phyloP scores from a whole-genome alignment of 805 yeast genomes.

The Candida manassasensis region DNA sequence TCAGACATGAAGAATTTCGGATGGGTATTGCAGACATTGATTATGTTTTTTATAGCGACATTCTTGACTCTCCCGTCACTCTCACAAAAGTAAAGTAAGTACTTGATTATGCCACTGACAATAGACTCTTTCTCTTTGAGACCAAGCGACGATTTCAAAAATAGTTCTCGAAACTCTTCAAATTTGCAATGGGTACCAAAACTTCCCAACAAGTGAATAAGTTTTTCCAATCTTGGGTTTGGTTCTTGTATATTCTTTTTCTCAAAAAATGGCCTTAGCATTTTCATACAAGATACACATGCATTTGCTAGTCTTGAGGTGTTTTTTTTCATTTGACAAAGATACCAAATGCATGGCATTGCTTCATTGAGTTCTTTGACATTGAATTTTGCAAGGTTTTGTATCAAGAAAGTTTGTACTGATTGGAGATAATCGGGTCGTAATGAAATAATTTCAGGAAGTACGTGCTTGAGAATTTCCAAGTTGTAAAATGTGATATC shows the following conservation, averaged over 20 bases:
- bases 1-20: constrained; percentile 63
- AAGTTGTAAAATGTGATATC: constrained; percentile 43
- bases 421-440: constrained; percentile 47
- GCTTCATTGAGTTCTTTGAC: constrained; percentile 66
- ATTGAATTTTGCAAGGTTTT: constrained; percentile 55
- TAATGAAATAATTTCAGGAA: constrained; percentile 42
- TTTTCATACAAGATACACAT: constrained; percentile 53
- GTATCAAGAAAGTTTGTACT: constrained; percentile 49
- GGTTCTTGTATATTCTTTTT: constrained; percentile 8
- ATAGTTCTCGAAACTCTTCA: constrained; percentile 39
- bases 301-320: constrained; percentile 54
- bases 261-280: constrained; percentile 44
- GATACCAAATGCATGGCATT: constrained; percentile 60
- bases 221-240: constrained; percentile 37
- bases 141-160: constrained; percentile 36
- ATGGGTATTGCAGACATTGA: constrained; percentile 56
- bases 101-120: constrained; percentile 53
- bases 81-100: constrained; percentile 51
- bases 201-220: constrained; percentile 61
- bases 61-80: constrained; percentile 33
- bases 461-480: constrained; percentile 47
- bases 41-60: constrained; percentile 52
- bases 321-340: constrained; percentile 45
- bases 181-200: constrained; percentile 70
- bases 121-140: constrained; percentile 51